Percentiles rank a stretch among this genome's conserved stretches.
phyloP scores from a whole-genome alignment of 1,139 yeast genomes.

The Blastobotrys proliferans region DNA sequence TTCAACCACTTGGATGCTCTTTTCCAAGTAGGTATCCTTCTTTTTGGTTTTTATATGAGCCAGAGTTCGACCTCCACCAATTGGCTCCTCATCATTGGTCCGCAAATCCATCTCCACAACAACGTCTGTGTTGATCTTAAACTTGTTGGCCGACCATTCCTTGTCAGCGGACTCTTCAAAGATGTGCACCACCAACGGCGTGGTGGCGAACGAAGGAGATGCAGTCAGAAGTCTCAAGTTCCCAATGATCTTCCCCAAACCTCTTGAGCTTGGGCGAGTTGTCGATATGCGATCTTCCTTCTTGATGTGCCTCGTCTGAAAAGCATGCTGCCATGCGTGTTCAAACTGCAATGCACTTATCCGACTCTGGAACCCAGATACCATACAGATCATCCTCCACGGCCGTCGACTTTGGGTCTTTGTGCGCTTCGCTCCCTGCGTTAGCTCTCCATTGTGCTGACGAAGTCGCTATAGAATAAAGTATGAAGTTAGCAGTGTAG shows the following conservation, averaged over 20 bases:
- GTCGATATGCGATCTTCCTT: conserved; percentile 26
- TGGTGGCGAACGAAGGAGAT: conserved; percentile 27
- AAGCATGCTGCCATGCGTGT: conserved; percentile 76
- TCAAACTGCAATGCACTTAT: conserved; percentile 65
- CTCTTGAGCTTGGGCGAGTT: conserved; percentile 30
- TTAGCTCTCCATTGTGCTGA: conserved; percentile 72
- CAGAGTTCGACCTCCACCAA: conserved; percentile 21
- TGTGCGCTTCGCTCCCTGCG: conserved; percentile 62
- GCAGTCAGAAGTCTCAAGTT: conserved; percentile 46
- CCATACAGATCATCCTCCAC: conserved; percentile 63
- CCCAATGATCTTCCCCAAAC: conserved; percentile 50
- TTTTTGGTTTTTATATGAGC: neutral
- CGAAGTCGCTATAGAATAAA: conserved; percentile 42
- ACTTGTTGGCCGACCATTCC: conserved; percentile 28
- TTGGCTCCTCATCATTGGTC: conserved; percentile 9
- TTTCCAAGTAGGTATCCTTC: neutral
- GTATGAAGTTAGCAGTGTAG: neutral
- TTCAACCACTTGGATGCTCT: neutral
- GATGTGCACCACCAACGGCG: conserved; percentile 27
- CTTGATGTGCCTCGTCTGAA: conserved; percentile 57
- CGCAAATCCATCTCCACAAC: conserved; percentile 20
- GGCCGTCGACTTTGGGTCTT: conserved; percentile 55
- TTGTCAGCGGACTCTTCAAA: conserved; percentile 23
- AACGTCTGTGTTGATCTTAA: conserved; percentile 15
- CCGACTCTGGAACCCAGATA: conserved; percentile 70